phyloP scores from a whole-genome alignment of 2,329 filamentous ascomycete genomes.

The Drechslerella dactyloides region DNA sequence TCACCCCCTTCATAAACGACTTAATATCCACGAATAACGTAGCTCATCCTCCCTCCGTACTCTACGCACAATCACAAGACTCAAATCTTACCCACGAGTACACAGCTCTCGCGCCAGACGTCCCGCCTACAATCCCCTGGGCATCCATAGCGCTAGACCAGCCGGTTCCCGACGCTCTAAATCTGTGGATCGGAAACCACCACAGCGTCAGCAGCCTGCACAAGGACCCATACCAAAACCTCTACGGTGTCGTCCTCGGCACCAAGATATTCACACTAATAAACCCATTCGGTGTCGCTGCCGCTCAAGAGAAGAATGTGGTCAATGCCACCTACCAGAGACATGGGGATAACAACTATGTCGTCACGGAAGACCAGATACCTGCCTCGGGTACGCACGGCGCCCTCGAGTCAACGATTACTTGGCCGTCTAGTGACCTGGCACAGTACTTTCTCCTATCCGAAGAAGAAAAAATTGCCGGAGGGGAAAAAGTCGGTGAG shows the following conservation, averaged over 20 bases:
- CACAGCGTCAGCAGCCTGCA: slow-evolving; percentile 74
- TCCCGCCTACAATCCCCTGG: slow-evolving; percentile 71
- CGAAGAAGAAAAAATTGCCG: slow-evolving; percentile 4
- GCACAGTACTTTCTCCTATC: slow-evolving; percentile 34
- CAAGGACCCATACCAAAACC: slow-evolving; percentile 84
- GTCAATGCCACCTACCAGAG: slow-evolving; percentile 66
- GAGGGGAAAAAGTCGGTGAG: slow-evolving; percentile 55
- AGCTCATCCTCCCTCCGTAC: slow-evolving; percentile 58
- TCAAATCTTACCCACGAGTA: slow-evolving; percentile 82
- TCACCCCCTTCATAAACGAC: slow-evolving; percentile 66
- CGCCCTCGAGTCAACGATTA: slow-evolving; percentile 13
- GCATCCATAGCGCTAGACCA: slow-evolving; percentile 73
- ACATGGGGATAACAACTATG: slow-evolving; percentile 33
- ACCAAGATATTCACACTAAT: slow-evolving; percentile 76
- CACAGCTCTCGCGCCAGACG: slow-evolving; percentile 66
- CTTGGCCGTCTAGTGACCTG: slow-evolving; percentile 30
- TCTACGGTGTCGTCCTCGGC: slow-evolving; percentile 78
- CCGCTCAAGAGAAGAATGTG: slow-evolving; percentile 70
- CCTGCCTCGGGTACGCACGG: slow-evolving; percentile 19
- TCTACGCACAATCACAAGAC: slow-evolving; percentile 83
- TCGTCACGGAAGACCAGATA: slow-evolving; percentile 54
- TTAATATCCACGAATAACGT: slow-evolving; percentile 54
- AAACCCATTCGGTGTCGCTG: slow-evolving; percentile 72
- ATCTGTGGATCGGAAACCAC: slow-evolving; percentile 81
- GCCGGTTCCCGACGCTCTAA: slow-evolving; percentile 72